Base-by-base conservation (phyloP, 768 basidiomycete genomes). In the Psilocybe sp. region DNA sequence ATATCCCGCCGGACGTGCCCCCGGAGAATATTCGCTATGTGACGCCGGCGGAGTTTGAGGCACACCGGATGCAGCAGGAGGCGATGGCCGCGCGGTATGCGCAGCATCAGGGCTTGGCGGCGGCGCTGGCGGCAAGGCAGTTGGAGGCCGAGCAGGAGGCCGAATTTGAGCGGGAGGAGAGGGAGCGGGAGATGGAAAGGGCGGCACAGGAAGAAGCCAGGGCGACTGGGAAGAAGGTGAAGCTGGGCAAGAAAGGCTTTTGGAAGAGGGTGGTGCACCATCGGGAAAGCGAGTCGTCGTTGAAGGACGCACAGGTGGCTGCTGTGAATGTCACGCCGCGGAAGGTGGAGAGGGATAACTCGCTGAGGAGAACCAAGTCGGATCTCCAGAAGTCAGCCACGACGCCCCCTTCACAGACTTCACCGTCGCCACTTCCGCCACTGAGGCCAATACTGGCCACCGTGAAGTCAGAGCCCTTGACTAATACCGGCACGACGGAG, bases 191-290 rank as follows among this genome's bases (percentile, higher is more conserved):
- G 51, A 16, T 61, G 59, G 38, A 34, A 31, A 28, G 37, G 35
- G 23, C 40, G 19, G 37, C 32, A 42, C 33, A 37, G 18, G 14
- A 38, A 11, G 14, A 33, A 19, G 37, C 28, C n/a, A 33, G 35
- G 31, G 59, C 49, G 57, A 44, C 28, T 53, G 19, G 1, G 44
- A 62, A 62, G 52, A 54, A 58, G 46, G 38, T 43, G 42, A 31
- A 52, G 53, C 43, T 32, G 34, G 32, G 19, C 35, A 53, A 36
- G 59, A 57, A 40, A 15, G 28, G 40, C 9, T 55, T 82, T 23
- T 83, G 80, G 81, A 73, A 64, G 59, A 76, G 69, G 60, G 65
- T 82, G 45, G 73, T 73, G 47, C 40, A 23, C 18, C 39, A 48
- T 19, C 42, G 45, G 32, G 46, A 51, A 34, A 28, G 31, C 12